Evolutionary conservation across 2,329 filamentous ascomycete species (phyloP), one percentile per base, ranked within the genome.

Genomic region (Thielaviopsis musarum): DNA sequence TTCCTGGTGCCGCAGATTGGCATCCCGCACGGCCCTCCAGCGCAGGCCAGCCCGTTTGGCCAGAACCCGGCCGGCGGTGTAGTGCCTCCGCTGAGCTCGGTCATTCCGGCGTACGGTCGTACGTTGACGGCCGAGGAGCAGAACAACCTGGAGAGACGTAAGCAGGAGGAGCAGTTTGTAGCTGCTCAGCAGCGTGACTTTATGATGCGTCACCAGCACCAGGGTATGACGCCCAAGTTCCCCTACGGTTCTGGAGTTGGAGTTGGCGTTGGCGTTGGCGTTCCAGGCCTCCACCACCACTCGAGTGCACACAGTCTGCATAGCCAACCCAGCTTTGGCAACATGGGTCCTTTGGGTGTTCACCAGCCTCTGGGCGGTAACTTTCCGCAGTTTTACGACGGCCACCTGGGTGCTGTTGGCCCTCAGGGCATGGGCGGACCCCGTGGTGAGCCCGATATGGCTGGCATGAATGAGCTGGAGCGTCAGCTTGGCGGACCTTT

Each of bases 1-100:
- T 98, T 98, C 77, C 77, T 98, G 53, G 94, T 98, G 28, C 93
- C 93, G 30, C 91, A 98, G 70, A 96, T 97, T 66, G 91, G 91
- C 21, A 90, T 97, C 58, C 84, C 90, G 56, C 91, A 98, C 70
- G 93, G 91, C 0, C 83, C 86, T 6, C 81, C 88, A 22, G 72
- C 75, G 54, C 71, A 76, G 63, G 69, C 72, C 48, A 73, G 76
- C 2, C 71, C 76, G 5, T 78, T 78, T 71, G 70, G 74, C 61
- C 69, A 75, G 3, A 72, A 75, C 24, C 72, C 74, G 26, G 70
- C 77, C 26, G 81, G 82, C 21, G 79, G 82, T 53, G 84, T 88
- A 45, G 83, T 91, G 59, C 93, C 93, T 60, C 94, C 93, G 5
- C 88, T 98, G 66, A 89, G 91, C 6, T 88, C 84, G 59, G 90